Evolutionary conservation across 163 green algal species (phyloP), one percentile per base, ranked within the genome.

Genomic region (Scenedesmus sp.): DNA sequence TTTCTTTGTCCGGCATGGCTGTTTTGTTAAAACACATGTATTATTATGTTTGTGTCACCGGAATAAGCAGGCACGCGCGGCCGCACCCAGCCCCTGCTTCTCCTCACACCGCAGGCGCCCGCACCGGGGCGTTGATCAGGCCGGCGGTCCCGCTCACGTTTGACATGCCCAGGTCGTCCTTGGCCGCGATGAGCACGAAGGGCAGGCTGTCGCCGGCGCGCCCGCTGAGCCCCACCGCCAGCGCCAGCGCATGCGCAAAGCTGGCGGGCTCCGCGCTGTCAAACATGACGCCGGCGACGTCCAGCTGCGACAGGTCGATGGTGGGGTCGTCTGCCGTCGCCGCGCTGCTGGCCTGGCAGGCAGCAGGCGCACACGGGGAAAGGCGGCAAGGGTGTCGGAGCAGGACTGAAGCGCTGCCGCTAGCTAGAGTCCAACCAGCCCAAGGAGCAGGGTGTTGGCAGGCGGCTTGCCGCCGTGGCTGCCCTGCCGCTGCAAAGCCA

Each of bases 251-350:
- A 51, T 81, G 44, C 9, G 51, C 16, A 80, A 98, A 96, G 20
- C 93, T 97, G 46, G 91, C 85, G 6, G 88, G 65, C 49, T 90
- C 92, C 53, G 76, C 91, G 44, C 90, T 93, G 92, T 99, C 97
- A 94, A 98, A 99, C 72, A 98, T 84, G 59, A 98, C 98, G 2
- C 92, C 92, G n/a, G 96, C 97, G 7, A 96, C 94, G 83, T 99
- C 97, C 15, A 89, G 93, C 83, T 70, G 65, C 3, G 85, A 82
- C 20, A 93, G 85, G 56, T 84, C 79, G 26, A 13, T 18, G 68
- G 68, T 37, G 68, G 68, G 68, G 30, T 37, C 30, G 68, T 79
- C 30, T 42, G 30, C 30, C 20, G 68, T 79, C 12, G 68, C 68
- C 9, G 68, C 68, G 13, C 68, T 79, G 26, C 68, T 43, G 26